Conservation (phyloP, 2,329 filamentous ascomycete genomes). For the Paecilomyces formosus region DNA sequence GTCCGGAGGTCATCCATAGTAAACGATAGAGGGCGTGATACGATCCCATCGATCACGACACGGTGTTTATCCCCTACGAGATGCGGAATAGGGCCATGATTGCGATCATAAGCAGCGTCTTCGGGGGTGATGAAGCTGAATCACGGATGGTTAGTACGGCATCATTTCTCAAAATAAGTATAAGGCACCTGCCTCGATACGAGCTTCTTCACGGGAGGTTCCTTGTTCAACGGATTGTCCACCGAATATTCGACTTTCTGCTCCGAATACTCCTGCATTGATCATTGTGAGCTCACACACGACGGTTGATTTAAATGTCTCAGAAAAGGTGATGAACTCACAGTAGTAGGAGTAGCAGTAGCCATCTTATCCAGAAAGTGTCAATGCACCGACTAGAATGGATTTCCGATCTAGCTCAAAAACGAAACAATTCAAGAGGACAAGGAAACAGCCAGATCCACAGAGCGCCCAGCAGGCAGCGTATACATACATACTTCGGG, state of each 20-base stretch:
- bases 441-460: background rate
- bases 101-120: slow-evolving; percentile 48
- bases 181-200: slow-evolving; percentile 17
- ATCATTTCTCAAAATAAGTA: background rate
- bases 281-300: background rate
- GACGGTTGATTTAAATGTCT: background rate
- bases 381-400: background rate
- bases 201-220: slow-evolving; percentile 21
- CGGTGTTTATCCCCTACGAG: slow-evolving; percentile 33
- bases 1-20: slow-evolving; percentile 40
- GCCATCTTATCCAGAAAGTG: background rate
- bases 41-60: slow-evolving; percentile 45
- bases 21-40: slow-evolving; percentile 37
- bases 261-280: background rate
- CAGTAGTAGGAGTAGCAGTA: background rate
- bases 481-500: background rate
- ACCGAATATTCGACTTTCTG: slow-evolving; percentile 13
- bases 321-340: background rate
- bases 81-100: slow-evolving; percentile 49
- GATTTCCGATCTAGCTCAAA: background rate
- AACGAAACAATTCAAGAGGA: background rate
- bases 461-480: too few relatives aligned
- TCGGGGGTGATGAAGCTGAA: slow-evolving; percentile 47
- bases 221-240: slow-evolving; percentile 25
- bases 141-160: background rate